Evolutionary conservation across 345 rosid species (phyloP).

Genomic region (Moringa oleifera): DNA sequence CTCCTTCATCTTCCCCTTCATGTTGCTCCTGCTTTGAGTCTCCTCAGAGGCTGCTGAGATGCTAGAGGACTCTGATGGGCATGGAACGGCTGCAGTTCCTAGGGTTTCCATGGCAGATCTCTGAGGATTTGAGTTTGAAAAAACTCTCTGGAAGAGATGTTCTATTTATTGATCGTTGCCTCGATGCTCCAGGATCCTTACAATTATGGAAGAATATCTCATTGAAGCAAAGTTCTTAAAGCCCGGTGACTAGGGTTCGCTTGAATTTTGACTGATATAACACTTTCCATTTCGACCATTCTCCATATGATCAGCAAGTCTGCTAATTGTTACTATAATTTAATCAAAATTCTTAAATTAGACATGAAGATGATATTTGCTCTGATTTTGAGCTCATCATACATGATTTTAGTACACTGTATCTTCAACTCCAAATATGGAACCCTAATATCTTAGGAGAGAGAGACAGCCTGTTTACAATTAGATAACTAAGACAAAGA

Average conservation of each 20-base stretch:
- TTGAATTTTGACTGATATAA: constrained; percentile 8
- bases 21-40: background rate
- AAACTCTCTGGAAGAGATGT: background rate
- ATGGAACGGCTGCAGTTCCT: constrained; percentile 1
- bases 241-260: constrained; percentile 11
- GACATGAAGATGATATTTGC: too few relatives aligned
- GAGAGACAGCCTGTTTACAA: too few relatives aligned
- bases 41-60: constrained; percentile 30
- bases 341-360: too few relatives aligned
- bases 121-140: background rate
- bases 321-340: too few relatives aligned
- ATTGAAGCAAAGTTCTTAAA: constrained; percentile 9
- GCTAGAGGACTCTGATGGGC: constrained; percentile 30
- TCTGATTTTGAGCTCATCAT: too few relatives aligned
- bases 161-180: constrained; percentile 12
- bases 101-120: constrained; percentile 21
- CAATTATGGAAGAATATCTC: constrained; percentile 29
- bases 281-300: too few relatives aligned
- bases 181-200: constrained; percentile 12
- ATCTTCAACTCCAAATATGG: too few relatives aligned
- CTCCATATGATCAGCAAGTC: too few relatives aligned
- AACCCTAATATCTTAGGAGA: too few relatives aligned
- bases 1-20: background rate
- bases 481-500: too few relatives aligned
- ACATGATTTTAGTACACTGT: too few relatives aligned